Conservation (phyloP, 345 rosid species). For the Trapa bicornis region DNA sequence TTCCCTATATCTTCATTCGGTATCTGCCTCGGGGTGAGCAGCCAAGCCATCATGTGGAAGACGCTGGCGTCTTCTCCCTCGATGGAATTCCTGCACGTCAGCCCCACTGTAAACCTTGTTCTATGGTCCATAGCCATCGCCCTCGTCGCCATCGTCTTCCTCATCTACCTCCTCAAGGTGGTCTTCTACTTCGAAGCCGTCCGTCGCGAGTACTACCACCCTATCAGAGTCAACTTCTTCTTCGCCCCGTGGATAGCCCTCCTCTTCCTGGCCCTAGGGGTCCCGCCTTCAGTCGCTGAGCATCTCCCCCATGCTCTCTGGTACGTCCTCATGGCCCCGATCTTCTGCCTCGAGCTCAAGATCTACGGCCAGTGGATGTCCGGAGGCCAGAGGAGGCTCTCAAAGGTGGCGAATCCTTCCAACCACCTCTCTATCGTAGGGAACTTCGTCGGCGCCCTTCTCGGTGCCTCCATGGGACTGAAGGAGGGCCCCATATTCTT, state of each 20-base stretch:
- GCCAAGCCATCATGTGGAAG: constrained; percentile 92
- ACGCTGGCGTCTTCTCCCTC: constrained; percentile 49
- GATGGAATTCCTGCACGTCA: constrained; percentile 59
- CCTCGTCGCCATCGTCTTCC: constrained; percentile 33
- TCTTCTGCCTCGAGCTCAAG: constrained; percentile 62
- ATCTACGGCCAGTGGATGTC: constrained; percentile 98
- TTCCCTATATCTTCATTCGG: constrained; percentile 68
- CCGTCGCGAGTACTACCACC: constrained; percentile 76
- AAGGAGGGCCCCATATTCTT: constrained; percentile 88
- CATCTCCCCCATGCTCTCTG: constrained; percentile 38
- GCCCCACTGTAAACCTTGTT: constrained; percentile 25
- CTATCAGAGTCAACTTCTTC: constrained; percentile 81
- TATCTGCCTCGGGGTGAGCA: constrained; percentile 82
- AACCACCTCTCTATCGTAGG: constrained; percentile 77
- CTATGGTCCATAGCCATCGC: constrained; percentile 61
- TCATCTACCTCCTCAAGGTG: constrained; percentile 49
- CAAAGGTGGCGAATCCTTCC: constrained; percentile 87
- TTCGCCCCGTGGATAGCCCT: constrained; percentile 84
- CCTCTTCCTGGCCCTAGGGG: constrained; percentile 60
- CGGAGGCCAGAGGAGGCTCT: constrained; percentile 76
- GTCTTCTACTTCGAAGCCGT: constrained; percentile 73
- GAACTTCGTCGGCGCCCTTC: constrained; percentile 76
- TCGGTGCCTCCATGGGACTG: constrained; percentile 84
- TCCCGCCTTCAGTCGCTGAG: constrained; percentile 39
- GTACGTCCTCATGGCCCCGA: constrained; percentile 77